Evolutionary conservation across 2,329 filamentous ascomycete genomes (phyloP), one percentile per base, ranked within the genome.

Genomic region (Nannizziopsis barbatae): DNA sequence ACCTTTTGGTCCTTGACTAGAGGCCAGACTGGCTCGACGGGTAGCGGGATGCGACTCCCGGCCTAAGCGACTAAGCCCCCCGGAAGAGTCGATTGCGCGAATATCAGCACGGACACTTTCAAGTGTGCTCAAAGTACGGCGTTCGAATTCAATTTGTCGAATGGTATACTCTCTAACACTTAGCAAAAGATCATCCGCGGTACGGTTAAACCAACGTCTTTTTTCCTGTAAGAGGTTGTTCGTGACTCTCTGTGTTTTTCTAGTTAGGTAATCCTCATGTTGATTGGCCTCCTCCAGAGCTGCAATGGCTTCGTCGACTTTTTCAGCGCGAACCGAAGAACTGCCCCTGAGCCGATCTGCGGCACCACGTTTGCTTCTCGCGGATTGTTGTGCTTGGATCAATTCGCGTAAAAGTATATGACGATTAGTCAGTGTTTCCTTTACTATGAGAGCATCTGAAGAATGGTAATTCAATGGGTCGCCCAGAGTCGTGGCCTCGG

Each of bases 221-320:
- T 88, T 87, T 67, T 98, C 92, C 50, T 84, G 77, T 1, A 95
- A 75, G 1, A 98, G 76, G 63, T 95, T 95, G 41, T 82, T 75
- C 0, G 92, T 96, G 8, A 98, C 90, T 42, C 86, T 80, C 53
- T 87, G 81, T 0, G 88, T 93, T 70, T 95, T 95, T 58, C 85
- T 80, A 52, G 80, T 78, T 18, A 98, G 77, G 59, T 88, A 85
- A 11, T 80, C 73, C 68, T 98, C 92, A 56, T 85, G 80, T 54
- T 77, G 81, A 48, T 84, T 77, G 3, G 92, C 92, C 61, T 96
- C 92, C 54, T 95, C 88, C 3, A 96, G 76, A 3, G 87, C 79
- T 14, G 81, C 76, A 60, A 98, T 93, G n/a, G 92, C 92, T 67
- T 98, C 92, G 63, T 98, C 92, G 22, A 96, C 92, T 70, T 96